A percentile compares a stretch with the other conserved stretches of the same genome.
Conservation (phyloP, 208 protist genomes). For the Herpetomonas tarakana region DNA sequence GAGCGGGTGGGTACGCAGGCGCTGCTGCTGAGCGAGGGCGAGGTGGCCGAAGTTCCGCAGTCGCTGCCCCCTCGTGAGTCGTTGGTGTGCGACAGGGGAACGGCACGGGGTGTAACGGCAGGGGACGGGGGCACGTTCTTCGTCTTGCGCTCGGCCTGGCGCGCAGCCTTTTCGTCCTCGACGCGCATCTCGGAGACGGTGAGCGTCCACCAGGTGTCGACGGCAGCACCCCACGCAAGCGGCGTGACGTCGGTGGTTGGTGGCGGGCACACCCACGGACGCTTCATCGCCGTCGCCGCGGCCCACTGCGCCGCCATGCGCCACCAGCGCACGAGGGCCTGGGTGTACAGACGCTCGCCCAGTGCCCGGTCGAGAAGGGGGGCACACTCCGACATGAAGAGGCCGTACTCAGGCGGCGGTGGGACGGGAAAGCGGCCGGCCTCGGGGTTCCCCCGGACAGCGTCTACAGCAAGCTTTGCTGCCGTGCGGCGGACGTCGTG, state of each 20-base stretch:
- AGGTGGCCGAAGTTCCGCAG: background rate
- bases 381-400: slow-evolving; percentile 4
- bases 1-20: too few relatives aligned
- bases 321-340: slow-evolving; percentile 13
- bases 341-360: slow-evolving; percentile 5
- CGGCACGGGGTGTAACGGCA: background rate
- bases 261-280: slow-evolving; percentile 19
- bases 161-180: slow-evolving; percentile 4
- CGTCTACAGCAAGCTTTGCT: background rate
- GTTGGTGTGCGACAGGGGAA: too few relatives aligned
- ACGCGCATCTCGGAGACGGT: slow-evolving; percentile 4
- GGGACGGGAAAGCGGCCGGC: slow-evolving; percentile 6
- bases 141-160: background rate
- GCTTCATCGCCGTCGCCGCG: background rate
- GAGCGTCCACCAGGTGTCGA: slow-evolving; percentile 13
- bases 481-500: background rate
- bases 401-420: slow-evolving; percentile 11
- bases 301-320: slow-evolving; percentile 20
- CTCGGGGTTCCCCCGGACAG: background rate
- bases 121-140: background rate
- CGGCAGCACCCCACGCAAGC: slow-evolving; percentile 7
- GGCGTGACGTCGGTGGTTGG: slow-evolving; percentile 18
- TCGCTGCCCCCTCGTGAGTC: background rate
- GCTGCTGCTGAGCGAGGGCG: background rate
- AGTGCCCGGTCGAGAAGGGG: background rate